Evolutionary conservation across 129 eudicot genomes (phyloP), one percentile per base, ranked within the genome.

Genomic region (Arctium minus): DNA sequence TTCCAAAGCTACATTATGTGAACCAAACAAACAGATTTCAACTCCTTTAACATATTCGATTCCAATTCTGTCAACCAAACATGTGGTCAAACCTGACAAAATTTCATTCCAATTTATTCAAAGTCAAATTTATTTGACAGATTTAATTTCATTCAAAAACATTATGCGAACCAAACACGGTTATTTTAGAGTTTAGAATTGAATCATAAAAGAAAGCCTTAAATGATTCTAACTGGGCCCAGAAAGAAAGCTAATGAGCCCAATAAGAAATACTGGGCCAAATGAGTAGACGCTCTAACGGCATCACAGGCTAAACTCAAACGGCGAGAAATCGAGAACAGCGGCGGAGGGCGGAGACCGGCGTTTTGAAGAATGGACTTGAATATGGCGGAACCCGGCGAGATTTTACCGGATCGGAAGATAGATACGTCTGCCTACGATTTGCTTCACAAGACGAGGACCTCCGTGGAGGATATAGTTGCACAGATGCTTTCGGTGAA

Each of bases 301-400:
- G 9, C 35, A 32, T 32, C 31, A 37, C 37, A 29, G 74, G 31
- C 76, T 17, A n/a, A 73, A 73, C 77, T 39, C 56, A 39, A 38
- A 39, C 60, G 30, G 27, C 8, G n/a, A 77, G 27, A 39, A 78
- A 32, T 70, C 37, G 7, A 30, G n/a, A 60, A 30, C 29, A 56
- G 10, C 17, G 72, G 44, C 84, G 79, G 18, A 80, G 53, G 29
- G 67, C 2, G 68, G 2, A 77, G 65, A 40, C 9, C 5, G 42
- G 46, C 39, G 53, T 38, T 72, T 72, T 18, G 53, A 73, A 73
- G 2, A 18, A 87, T 91, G 97, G 97, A 93, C 11, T 78, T 85
- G 86, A 87, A 88, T 12, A 91, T 93, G 98, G 96, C 90, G 86
- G 96, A 93, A 70, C 92, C 93, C 72, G 96, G 97, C 73, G 96